A percentile compares a stretch with the other conserved stretches of the same genome.
These are phyloP conservation scores for Cutaneotrichosporon cyanovorans DNA, from an alignment of 1,284 basidiomycete species.

Conservation along the genomic window DNA sequence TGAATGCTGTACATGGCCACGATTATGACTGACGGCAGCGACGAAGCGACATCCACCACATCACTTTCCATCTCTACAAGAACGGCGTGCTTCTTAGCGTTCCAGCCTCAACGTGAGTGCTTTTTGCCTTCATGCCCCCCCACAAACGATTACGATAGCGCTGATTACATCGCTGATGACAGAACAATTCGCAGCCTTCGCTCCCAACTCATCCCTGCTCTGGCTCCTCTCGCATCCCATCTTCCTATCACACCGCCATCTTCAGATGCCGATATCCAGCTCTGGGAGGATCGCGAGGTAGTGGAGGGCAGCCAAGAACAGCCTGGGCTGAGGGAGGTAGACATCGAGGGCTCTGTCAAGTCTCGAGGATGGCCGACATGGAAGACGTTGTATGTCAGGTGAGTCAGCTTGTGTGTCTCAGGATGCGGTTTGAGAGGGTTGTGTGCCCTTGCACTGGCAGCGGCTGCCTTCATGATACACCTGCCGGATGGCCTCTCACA, in stretches of 20 bases:
- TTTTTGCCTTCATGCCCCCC: neutral
- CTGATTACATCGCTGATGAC: neutral
- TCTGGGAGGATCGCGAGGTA: conserved; percentile 28
- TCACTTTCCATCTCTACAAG: conserved; percentile 35
- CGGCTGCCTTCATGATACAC: neutral
- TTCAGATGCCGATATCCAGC: conserved; percentile 21
- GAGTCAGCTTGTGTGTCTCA: conserved; percentile 5
- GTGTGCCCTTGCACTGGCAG: neutral
- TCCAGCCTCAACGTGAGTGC: conserved; percentile 29
- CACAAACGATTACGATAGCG: neutral
- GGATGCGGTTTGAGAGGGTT: neutral
- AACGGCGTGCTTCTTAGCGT: conserved; percentile 36
- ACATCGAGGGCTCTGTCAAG: conserved; percentile 13
- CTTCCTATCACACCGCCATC: conserved; percentile 16
- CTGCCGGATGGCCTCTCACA: neutral
- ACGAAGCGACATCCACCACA: conserved; percentile 19
- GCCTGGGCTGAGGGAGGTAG: conserved; percentile 9
- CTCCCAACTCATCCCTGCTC: conserved; percentile 20
- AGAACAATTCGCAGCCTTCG: conserved; percentile 13
- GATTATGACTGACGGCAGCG: conserved; percentile 4
- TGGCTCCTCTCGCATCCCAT: conserved; percentile 18
- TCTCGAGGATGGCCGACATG: conserved; percentile 31
- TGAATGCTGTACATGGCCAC: too few relatives aligned
- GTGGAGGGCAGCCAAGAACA: conserved; percentile 21
- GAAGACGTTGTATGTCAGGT: conserved; percentile 38